Evolutionary conservation across 2,329 filamentous ascomycete species (phyloP).

Genomic region (Microdochium bolleyi): DNA sequence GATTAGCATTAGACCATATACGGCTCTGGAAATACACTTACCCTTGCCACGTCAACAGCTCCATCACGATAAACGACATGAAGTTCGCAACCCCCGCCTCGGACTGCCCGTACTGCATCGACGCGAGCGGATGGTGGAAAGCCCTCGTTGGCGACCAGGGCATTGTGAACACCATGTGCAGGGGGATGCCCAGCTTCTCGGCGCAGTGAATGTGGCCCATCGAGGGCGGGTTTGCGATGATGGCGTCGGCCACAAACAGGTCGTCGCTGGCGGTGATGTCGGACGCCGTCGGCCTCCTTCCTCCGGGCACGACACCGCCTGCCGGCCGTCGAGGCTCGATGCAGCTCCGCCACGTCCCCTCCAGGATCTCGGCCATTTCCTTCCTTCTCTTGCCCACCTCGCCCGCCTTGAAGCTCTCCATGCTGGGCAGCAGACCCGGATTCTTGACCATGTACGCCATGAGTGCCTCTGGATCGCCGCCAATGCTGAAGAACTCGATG

Average conservation of each 20-base stretch:
- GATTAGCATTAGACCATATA: not conserved
- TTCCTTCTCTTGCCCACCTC: constrained; percentile 25
- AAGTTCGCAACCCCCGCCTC: constrained; percentile 50
- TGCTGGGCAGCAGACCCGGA: constrained; percentile 26
- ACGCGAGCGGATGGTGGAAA: constrained; percentile 62
- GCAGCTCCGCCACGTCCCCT: constrained; percentile 30
- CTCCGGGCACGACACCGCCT: constrained; percentile 6
- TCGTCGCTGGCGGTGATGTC: constrained; percentile 8
- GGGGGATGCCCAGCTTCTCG: constrained; percentile 36
- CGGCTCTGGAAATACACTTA: constrained; percentile 6
- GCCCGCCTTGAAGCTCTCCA: constrained; percentile 24
- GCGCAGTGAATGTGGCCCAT: constrained; percentile 46
- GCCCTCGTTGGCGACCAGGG: constrained; percentile 63
- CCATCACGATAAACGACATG: constrained; percentile 60
- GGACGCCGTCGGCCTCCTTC: constrained; percentile 9
- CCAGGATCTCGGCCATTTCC: constrained; percentile 27
- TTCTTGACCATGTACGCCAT: constrained; percentile 41
- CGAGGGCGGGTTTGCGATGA: constrained; percentile 45
- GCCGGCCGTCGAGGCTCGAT: constrained; percentile 13
- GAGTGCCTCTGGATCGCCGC: constrained; percentile 30
- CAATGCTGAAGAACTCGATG: constrained; percentile 52
- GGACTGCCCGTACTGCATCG: constrained; percentile 16
- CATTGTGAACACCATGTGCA: constrained; percentile 54
- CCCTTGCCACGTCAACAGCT: constrained; percentile 70
- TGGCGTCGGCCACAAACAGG: constrained; percentile 44